Conservation (phyloP, 139 green algal species). For the Trebouxia sp. region DNA sequence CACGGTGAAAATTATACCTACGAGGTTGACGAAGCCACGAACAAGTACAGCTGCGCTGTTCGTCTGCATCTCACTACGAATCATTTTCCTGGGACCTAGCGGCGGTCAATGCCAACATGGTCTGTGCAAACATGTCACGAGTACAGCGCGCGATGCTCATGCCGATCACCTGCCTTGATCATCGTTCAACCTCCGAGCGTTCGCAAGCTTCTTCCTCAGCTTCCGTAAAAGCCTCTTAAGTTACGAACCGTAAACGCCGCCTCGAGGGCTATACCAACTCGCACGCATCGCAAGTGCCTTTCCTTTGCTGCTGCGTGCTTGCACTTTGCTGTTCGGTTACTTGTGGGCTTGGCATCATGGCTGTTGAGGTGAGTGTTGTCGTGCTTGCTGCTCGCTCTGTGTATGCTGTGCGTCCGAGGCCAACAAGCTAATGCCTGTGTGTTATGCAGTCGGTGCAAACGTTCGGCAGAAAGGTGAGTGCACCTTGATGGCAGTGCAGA, state of each 20-base stretch:
- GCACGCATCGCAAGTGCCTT: neutral
- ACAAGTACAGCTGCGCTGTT: slow-evolving; percentile 16
- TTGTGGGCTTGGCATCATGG: neutral
- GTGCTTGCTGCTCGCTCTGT: neutral
- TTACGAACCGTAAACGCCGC: neutral
- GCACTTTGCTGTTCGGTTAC: neutral
- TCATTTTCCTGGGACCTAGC: too few species aligned
- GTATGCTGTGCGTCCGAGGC: neutral
- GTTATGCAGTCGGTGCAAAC: slow-evolving; percentile 90
- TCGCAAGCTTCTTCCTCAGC: too few species aligned
- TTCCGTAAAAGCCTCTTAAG: neutral
- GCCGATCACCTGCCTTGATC: too few species aligned
- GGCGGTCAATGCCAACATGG: too few species aligned
- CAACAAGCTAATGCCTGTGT: too few species aligned
- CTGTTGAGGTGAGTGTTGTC: neutral
- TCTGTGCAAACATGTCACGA: too few species aligned
- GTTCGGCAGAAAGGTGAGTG: slow-evolving; percentile 90
- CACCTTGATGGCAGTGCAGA: neutral
- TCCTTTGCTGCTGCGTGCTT: neutral
- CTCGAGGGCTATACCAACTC: neutral
- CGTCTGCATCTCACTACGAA: neutral
- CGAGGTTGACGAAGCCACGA: slow-evolving; percentile 28
- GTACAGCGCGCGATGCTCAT: too few species aligned
- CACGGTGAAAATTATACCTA: neutral
- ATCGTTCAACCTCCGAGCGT: too few species aligned